Conservation (phyloP, 2,329 filamentous ascomycete genomes). For the Ambrosiella xylebori region DNA sequence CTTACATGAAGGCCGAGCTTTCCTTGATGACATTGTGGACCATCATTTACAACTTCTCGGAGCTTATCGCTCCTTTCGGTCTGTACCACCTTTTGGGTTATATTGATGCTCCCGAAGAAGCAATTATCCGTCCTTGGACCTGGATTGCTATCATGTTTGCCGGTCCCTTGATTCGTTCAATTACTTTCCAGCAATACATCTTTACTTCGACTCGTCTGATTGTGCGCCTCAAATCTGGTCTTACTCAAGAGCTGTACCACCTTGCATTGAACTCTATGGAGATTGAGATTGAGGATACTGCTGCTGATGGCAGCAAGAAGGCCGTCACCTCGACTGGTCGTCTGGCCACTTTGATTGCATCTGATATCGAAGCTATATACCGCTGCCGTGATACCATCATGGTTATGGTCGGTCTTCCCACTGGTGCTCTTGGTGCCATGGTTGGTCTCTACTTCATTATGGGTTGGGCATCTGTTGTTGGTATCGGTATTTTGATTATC, state of each 20-base stretch:
- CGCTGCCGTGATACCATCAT: constrained; percentile 34
- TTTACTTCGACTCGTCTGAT: constrained; percentile 36
- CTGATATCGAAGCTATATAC: constrained; percentile 38
- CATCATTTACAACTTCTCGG: constrained; percentile 23
- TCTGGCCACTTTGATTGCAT: constrained; percentile 39
- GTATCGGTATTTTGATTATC: constrained; percentile 29
- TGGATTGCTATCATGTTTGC: constrained; percentile 38
- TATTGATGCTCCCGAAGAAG: constrained; percentile 26
- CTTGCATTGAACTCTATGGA: constrained; percentile 39
- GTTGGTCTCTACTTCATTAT: constrained; percentile 37
- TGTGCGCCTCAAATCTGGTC: constrained; percentile 35
- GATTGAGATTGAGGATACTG: constrained; percentile 31
- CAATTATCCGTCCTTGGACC: constrained; percentile 31
- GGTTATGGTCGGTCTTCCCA: constrained; percentile 27
- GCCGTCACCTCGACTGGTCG: constrained; percentile 30
- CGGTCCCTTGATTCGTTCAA: constrained; percentile 28
- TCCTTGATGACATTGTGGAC: constrained; percentile 28
- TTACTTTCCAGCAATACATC: constrained; percentile 38
- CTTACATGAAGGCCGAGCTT: constrained; percentile 27
- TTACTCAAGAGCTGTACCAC: constrained; percentile 41
- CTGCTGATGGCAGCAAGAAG: constrained; percentile 14
- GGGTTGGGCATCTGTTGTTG: constrained; percentile 37
- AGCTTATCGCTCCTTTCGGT: constrained; percentile 35
- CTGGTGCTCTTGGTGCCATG: constrained; percentile 30
- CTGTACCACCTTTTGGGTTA: constrained; percentile 34